Evolutionary conservation across 257 asterid genomes (phyloP), one percentile per base, ranked within the genome.

Genomic region (Przewalskia tangutica): DNA sequence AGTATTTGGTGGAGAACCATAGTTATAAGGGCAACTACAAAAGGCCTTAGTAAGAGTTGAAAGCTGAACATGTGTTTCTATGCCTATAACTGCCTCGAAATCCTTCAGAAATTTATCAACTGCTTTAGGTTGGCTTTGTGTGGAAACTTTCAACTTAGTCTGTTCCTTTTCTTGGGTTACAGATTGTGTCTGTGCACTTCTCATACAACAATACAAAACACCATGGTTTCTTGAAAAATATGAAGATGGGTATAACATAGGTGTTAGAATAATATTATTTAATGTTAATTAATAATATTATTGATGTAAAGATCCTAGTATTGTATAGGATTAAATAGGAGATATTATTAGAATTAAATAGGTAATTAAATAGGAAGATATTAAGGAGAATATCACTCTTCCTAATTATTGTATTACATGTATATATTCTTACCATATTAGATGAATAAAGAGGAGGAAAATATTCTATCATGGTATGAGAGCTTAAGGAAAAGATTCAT

Each of bases 51-150:
- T 85, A 67, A 51, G 83, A 81, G 90, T 89, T 34, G 86, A 77
- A 83, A 87, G 87, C 91, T 96, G 91, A 58, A 96, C 97, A 81
- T 94, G 99, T 27, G 98, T 96, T 87, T 93, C 98, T 51, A 96
- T 94, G 77, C 98, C 99, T 64, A 94, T 94, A 85, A 96, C 88
- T 34, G 99, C 89, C 86, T 96, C 99, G 18, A 82, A 94, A 84
- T 92, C 89, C 88, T 91, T 92, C 87, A 90, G 79, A 59, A 88
- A 36, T 20, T 90, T 91, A 63, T 94, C 91, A 17, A 85, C 75
- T 71, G 87, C 85, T 62, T 80, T 85, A 12, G 92, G 84, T 64
- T 88, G 87, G 77, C 32, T 73, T 77, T 83, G 83, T 40, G 86
- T 83, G 38, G 91, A 84, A 79, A 82, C 87, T 81, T 89, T 92